phyloP scores from a whole-genome alignment of 805 yeast genomes.

The Nakazawaea ernobii region DNA sequence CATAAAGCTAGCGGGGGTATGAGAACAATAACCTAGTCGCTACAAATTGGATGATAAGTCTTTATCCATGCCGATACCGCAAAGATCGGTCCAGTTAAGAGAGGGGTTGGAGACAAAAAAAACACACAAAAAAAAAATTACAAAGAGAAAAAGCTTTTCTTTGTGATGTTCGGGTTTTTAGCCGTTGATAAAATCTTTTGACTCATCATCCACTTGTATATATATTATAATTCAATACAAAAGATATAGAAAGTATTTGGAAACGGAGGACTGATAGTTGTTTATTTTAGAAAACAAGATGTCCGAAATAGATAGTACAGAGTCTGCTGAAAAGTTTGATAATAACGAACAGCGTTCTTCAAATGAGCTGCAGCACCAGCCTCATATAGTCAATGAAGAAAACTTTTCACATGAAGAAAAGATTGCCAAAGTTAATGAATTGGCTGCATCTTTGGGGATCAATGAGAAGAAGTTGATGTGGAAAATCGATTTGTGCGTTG shows the following conservation, averaged over 20 bases:
- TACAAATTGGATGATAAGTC: too few relatives aligned
- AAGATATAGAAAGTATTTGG: too few relatives aligned
- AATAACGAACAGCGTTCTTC: neutral
- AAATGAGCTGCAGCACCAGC: neutral
- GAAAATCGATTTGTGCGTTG: conserved; percentile 53
- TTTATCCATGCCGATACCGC: too few relatives aligned
- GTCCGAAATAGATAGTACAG: conserved; percentile 3
- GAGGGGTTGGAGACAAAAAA: too few relatives aligned
- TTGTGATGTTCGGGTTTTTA: neutral
- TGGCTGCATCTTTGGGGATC: conserved; percentile 36
- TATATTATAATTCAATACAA: too few relatives aligned
- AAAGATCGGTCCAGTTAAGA: too few relatives aligned
- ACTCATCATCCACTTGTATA: neutral
- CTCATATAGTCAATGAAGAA: neutral
- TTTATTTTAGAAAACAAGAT: neutral
- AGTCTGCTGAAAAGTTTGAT: neutral
- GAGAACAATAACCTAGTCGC: too few relatives aligned
- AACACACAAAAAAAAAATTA: too few relatives aligned
- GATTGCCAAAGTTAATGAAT: conserved; percentile 12
- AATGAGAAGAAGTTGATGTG: conserved; percentile 43
- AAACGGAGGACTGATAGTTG: too few relatives aligned
- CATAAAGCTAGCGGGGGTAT: too few relatives aligned
- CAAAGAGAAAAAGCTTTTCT: neutral
- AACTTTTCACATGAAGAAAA: neutral
- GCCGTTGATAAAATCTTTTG: neutral